Conservation (phyloP, 2,329 filamentous ascomycete genomes). For the Lojkania enalia region DNA sequence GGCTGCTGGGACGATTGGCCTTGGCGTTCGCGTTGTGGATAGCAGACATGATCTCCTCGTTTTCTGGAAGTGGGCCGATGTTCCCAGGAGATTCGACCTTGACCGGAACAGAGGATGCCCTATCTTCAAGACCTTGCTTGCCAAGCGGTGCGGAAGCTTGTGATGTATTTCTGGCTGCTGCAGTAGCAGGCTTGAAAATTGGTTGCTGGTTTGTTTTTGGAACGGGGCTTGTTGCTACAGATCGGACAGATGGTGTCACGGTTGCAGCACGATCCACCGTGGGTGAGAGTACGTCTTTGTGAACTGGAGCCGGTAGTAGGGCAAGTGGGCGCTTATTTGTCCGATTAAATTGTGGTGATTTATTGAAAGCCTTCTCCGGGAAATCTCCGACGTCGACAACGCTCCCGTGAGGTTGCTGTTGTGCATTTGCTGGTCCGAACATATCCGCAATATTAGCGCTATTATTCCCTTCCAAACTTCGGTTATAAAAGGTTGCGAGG, state of each 20-base stretch:
- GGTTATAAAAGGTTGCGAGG: constrained; percentile 92
- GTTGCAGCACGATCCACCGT: constrained; percentile 36
- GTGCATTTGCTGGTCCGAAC: constrained; percentile 74
- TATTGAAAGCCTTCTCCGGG: constrained; percentile 40
- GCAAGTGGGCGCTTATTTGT: constrained; percentile 40
- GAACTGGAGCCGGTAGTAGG: constrained; percentile 39
- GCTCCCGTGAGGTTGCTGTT: constrained; percentile 58
- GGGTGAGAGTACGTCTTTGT: constrained; percentile 27
- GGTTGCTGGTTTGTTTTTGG: constrained; percentile 24
- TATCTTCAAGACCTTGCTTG: constrained; percentile 14
- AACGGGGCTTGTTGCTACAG: constrained; percentile 29
- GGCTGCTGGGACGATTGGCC: constrained; percentile 36
- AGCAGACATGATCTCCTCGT: constrained; percentile 55
- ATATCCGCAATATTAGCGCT: constrained; percentile 81
- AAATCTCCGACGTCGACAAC: constrained; percentile 66
- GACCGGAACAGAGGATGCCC: constrained; percentile 30
- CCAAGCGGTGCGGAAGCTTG: constrained; percentile 4
- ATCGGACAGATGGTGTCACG: constrained; percentile 32
- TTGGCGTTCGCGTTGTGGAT: constrained; percentile 54
- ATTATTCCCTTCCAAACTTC: constrained; percentile 83
- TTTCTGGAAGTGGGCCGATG: constrained; percentile 42
- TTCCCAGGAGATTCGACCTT: constrained; percentile 49
- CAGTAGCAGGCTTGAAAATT: constrained; percentile 27
- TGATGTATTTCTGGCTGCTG: constrained; percentile 21
- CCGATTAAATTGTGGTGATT: constrained; percentile 43